Evolutionary conservation across 1,284 basidiomycete genomes (phyloP).

Genomic region (Marasmius sp.): DNA sequence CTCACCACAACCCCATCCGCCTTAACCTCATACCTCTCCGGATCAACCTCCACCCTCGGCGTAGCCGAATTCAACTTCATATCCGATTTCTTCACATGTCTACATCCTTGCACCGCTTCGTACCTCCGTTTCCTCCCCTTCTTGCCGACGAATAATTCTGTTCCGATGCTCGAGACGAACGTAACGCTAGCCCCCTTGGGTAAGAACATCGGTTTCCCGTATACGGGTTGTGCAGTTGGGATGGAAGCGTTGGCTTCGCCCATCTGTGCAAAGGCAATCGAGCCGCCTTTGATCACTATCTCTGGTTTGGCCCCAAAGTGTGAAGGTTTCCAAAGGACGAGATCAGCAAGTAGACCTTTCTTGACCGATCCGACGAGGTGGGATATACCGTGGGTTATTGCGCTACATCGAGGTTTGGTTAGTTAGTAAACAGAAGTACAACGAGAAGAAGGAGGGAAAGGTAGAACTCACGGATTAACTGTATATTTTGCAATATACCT

Average conservation of each 20-base stretch:
- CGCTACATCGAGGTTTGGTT: conserved; percentile 46
- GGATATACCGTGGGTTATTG: conserved; percentile 91
- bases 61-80: conserved; percentile 92
- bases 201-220: conserved; percentile 90
- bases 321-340: conserved; percentile 93
- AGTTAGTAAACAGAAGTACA: conserved; percentile 5
- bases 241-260: conserved; percentile 94
- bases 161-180: conserved; percentile 92
- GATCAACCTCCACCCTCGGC: conserved; percentile 87
- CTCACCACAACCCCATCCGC: conserved; percentile 81
- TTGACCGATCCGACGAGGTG: conserved; percentile 87
- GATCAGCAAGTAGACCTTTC: conserved; percentile 85
- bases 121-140: conserved; percentile 71
- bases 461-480: conserved; percentile 84
- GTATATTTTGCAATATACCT: conserved; percentile 97
- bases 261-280: conserved; percentile 92
- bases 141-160: conserved; percentile 77
- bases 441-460: conserved; percentile 1
- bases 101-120: conserved; percentile 79
- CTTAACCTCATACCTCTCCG: conserved; percentile 87
- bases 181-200: conserved; percentile 70
- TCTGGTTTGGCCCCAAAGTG: conserved; percentile 92
- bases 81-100: conserved; percentile 78
- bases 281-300: conserved; percentile 92
- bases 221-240: conserved; percentile 89